Base-by-base conservation (phyloP, 352 stramenopile species). In the Thalassiosira mediterranea region DNA sequence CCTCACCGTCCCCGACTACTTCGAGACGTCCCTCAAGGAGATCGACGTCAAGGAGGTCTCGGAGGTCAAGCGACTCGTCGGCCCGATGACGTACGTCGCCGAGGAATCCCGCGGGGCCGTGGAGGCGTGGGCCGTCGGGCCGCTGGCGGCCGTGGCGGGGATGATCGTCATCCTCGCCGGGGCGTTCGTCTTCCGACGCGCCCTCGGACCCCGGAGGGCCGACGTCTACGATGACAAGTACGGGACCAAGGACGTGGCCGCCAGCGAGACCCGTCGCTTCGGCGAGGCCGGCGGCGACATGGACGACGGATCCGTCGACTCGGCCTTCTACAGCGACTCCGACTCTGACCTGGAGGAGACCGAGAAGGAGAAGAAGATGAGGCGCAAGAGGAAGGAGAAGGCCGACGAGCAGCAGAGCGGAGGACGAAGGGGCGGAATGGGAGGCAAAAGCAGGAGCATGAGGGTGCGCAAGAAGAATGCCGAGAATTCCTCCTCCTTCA, bases 21-120 rank as follows among this genome's bases (percentile, higher is more conserved):
- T 76, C 42, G 67, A 76, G 49, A 76, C 67, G 5, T 59, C 37
- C 7, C 48, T 76, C 19, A 68, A 69, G 26, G 47, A 76, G 29
- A 68, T 76, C 29, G 34, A 67, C 23, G 58, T 48, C n/a, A 32
- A 29, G 1, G 44, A 46, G 13, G 57, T 62, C 1, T 62, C 29
- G 1, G 66, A 68, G 11, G 23, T 76, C 25, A 37, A 42, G 26
- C 21, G 21, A n/a, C 21, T 32, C 21, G 17, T 60, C 21, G 26
- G 37, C 21, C 21, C 17, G 34, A 34, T 60, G 1, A 17, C 51
- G 0, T 66, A 53, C 46, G 42, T 67, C 5, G 42, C 44, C 7
- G 25, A 65, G 7, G 65, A 66, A 15, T 10, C 26, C 13, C 29
- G 34, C 19, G 52, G 46, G 8, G 37, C 21, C n/a, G 31, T 73